Evolutionary conservation across 1,284 basidiomycete species (phyloP).

Genomic region (Heterobasidion occidentale): DNA sequence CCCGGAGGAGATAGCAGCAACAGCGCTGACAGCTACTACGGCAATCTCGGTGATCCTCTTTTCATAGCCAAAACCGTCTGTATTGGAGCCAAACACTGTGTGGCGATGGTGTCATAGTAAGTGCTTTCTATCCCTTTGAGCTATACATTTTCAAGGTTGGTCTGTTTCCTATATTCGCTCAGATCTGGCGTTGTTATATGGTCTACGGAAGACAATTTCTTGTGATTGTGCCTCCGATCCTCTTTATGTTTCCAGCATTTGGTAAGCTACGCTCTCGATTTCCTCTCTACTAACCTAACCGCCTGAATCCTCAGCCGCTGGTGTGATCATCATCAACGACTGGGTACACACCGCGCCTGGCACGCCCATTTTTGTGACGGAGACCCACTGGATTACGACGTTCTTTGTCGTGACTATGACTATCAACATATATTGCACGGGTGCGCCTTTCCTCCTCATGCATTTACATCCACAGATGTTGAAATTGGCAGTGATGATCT

Average conservation of each 20-base stretch:
- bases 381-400: constrained; percentile 2
- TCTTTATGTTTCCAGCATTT: constrained; percentile 2
- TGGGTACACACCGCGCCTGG: not conserved
- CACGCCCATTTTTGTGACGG: constrained; percentile 2
- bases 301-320: not conserved
- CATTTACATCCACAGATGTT: not conserved
- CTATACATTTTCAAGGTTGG: not conserved
- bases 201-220: constrained; percentile 1
- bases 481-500: constrained; percentile 2
- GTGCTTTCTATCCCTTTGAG: not conserved
- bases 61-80: not conserved
- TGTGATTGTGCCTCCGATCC: not conserved
- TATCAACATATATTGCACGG: constrained; percentile 6
- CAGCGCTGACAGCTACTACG: constrained; percentile 1
- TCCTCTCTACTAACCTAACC: not conserved
- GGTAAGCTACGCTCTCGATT: constrained; percentile 1
- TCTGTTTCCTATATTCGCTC: not conserved
- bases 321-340: not conserved
- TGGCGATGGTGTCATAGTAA: constrained; percentile 6
- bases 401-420: constrained; percentile 5
- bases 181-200: constrained; percentile 8
- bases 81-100: constrained; percentile 2
- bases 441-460: not conserved
- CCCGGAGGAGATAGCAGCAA: not conserved
- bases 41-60: not conserved